Conservation (phyloP, 2,329 filamentous ascomycete genomes). For the Colletotrichum coccodes region DNA sequence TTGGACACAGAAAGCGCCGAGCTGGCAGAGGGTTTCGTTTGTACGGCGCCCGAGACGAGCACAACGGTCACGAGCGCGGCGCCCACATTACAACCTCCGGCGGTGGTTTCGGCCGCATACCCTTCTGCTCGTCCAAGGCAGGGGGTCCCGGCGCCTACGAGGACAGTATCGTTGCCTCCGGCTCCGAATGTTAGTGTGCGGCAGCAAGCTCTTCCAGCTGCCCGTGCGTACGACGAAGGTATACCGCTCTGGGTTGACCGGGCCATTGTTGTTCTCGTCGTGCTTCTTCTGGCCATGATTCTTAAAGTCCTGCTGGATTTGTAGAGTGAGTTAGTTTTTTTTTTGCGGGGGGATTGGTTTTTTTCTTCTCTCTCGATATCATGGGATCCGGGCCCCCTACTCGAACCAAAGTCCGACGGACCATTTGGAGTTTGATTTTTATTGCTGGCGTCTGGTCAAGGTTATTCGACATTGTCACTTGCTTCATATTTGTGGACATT, state of each 20-base stretch:
- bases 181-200: conserved; percentile 20
- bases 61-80: not conserved
- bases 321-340: conserved; percentile 12
- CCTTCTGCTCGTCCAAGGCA: conserved; percentile 37
- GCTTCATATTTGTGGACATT: not conserved
- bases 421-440: not conserved
- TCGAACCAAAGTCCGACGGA: not conserved
- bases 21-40: conserved; percentile 68
- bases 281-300: conserved; percentile 77
- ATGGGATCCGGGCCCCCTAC: not conserved
- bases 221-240: conserved; percentile 49
- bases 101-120: not conserved
- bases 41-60: conserved; percentile 50
- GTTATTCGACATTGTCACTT: not conserved
- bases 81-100: not conserved
- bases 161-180: conserved; percentile 39
- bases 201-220: conserved; percentile 16
- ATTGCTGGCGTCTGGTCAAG: conserved; percentile 2
- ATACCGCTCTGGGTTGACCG: conserved; percentile 83
- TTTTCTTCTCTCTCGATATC: not conserved
- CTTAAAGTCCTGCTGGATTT: conserved; percentile 59
- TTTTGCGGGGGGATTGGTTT: too few relatives aligned
- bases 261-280: conserved; percentile 77
- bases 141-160: conserved; percentile 40
- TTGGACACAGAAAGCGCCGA: conserved; percentile 56